Conservation (phyloP, 306 rosid species). For the Gillenia trifoliata region DNA sequence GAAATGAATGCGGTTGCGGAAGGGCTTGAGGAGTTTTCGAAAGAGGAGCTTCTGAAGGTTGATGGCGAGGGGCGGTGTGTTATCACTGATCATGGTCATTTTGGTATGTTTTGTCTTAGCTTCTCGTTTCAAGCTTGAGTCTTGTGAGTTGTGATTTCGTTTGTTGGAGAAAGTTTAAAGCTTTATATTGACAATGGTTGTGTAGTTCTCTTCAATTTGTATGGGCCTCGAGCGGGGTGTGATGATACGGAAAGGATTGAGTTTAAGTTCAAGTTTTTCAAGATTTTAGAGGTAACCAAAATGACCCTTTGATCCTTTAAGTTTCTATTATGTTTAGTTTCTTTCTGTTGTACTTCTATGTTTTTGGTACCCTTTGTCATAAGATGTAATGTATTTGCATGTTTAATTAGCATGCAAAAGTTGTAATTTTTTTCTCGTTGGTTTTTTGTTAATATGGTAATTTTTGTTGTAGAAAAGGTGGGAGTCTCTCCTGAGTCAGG, state of each 20-base stretch:
- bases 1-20: slow-evolving; percentile 30
- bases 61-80: slow-evolving; percentile 88
- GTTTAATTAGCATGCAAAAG: background rate
- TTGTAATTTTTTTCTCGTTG: background rate
- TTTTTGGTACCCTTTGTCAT: background rate
- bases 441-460: slow-evolving; percentile 30
- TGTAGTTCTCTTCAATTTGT: slow-evolving; percentile 79
- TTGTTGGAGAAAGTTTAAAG: slow-evolving; percentile 9
- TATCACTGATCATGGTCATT: slow-evolving; percentile 79
- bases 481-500: slow-evolving; percentile 66
- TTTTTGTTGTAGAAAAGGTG: slow-evolving; percentile 71
- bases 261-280: slow-evolving; percentile 67
- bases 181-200: slow-evolving; percentile 21
- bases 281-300: slow-evolving; percentile 61
- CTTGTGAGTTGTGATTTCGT: background rate
- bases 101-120: slow-evolving; percentile 41
- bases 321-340: background rate
- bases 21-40: slow-evolving; percentile 57
- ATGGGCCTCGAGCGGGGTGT: slow-evolving; percentile 83
- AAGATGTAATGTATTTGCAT: too few species aligned
- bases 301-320: background rate
- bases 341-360: background rate
- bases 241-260: slow-evolving; percentile 73
- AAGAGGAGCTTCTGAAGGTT: slow-evolving; percentile 62
- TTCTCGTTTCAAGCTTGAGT: background rate